These are phyloP conservation scores for Capronia coronata DNA, from an alignment of 2,329 filamentous ascomycete species.

Conservation along the genomic window DNA sequence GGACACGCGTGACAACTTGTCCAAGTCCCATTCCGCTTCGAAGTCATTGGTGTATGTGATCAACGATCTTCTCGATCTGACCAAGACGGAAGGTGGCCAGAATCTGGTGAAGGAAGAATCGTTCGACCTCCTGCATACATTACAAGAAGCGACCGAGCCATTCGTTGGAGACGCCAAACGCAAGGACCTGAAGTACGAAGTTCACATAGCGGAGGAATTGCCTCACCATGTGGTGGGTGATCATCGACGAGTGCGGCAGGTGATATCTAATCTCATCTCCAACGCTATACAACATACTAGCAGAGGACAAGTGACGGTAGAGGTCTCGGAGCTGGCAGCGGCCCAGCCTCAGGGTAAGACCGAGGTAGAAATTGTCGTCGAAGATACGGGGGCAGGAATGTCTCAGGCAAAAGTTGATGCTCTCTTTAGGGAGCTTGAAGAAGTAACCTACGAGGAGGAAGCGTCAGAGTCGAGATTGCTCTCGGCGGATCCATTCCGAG, in stretches of 20 bases:
- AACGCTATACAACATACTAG: slow-evolving; percentile 78
- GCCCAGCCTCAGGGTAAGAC: slow-evolving; percentile 40
- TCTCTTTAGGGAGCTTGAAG: slow-evolving; percentile 55
- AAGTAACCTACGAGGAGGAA: slow-evolving; percentile 59
- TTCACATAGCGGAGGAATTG: slow-evolving; percentile 61
- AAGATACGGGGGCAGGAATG: slow-evolving; percentile 68
- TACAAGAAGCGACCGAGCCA: slow-evolving; percentile 69
- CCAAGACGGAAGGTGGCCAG: slow-evolving; percentile 78
- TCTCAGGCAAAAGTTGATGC: slow-evolving; percentile 51
- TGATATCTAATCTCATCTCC: slow-evolving; percentile 72
- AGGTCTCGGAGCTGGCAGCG: slow-evolving; percentile 54
- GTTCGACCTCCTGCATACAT: slow-evolving; percentile 64
- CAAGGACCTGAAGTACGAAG: slow-evolving; percentile 65
- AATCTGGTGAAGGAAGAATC: slow-evolving; percentile 72
- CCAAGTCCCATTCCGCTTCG: slow-evolving; percentile 80
- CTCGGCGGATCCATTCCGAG: slow-evolving; percentile 38
- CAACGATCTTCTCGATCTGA: slow-evolving; percentile 82
- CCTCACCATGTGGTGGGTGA: slow-evolving; percentile 70
- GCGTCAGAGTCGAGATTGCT: slow-evolving; percentile 58
- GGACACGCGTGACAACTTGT: slow-evolving; percentile 77
- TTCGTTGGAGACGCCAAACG: slow-evolving; percentile 68
- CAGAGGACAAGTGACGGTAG: slow-evolving; percentile 61
- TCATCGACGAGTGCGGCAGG: slow-evolving; percentile 71
- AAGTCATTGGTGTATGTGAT: slow-evolving; percentile 92
- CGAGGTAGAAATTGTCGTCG: slow-evolving; percentile 65